These are phyloP conservation scores for Betula pendula DNA, from an alignment of 306 rosid genomes.

Conservation along the genomic window DNA sequence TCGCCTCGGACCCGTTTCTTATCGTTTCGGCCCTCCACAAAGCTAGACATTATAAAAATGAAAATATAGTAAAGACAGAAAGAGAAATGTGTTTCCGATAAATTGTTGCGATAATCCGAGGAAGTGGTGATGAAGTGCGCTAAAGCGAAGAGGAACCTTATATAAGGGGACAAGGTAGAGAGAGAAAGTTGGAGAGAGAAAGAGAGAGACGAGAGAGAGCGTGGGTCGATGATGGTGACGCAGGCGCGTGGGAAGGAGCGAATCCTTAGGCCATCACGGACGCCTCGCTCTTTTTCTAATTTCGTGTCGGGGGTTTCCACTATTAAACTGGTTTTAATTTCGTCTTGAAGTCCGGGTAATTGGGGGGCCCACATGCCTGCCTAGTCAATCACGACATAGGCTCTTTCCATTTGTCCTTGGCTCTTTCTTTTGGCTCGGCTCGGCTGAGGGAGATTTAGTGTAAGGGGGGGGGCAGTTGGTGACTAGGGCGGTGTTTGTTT, in stretches of 20 bases:
- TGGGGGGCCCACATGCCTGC: conserved; percentile 46
- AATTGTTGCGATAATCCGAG: conserved; percentile 16
- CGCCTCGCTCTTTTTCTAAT: conserved; percentile 40
- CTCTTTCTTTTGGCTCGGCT: conserved; percentile 29
- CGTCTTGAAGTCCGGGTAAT: conserved; percentile 58
- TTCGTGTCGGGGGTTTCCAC: conserved; percentile 38
- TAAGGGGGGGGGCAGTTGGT: not conserved
- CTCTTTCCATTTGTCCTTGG: not conserved
- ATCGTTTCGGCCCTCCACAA: conserved; percentile 37
- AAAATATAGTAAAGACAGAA: not conserved
- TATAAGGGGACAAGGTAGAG: conserved; percentile 73
- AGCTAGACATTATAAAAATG: not conserved
- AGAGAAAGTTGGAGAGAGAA: conserved; percentile 44
- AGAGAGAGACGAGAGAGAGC: conserved; percentile 21
- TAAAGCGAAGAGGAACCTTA: conserved; percentile 34
- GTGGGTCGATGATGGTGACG: conserved; percentile 54
- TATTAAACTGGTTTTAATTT: conserved; percentile 50
- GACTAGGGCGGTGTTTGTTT: conserved; percentile 19
- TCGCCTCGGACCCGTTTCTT: conserved; percentile 61
- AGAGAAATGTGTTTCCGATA: not conserved
- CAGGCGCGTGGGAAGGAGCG: conserved; percentile 71
- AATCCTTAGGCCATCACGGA: conserved; percentile 62
- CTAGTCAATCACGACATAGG: conserved; percentile 53
- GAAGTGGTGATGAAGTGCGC: conserved; percentile 31
- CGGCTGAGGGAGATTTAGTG: not conserved